Base-by-base conservation (phyloP, 2,329 filamentous ascomycete genomes). In the Dothistroma pini region DNA sequence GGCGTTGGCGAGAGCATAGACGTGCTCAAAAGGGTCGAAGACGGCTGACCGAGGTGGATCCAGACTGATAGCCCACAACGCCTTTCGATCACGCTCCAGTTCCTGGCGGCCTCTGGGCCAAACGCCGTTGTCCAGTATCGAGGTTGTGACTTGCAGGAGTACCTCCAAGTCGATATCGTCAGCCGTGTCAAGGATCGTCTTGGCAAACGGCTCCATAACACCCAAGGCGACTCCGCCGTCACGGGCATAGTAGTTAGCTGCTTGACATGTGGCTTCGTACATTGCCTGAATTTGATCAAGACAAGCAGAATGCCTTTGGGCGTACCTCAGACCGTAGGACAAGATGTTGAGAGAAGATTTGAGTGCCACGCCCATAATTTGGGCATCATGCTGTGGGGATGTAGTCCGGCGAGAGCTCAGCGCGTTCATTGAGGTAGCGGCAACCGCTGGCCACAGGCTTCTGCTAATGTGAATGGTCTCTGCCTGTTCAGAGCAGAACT, bases 261-360 rank as follows among this genome's bases (percentile, higher is more conserved):
- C 83, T 9, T 80, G 75, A 2, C 83, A 73, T 38, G 59, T 63
- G 65, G 35, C 63, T 54, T 62, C 62, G 61, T 52, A 70, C n/a
- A 64, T 75, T 72, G n/a, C 60, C 59, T 34, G 72, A 76, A 32
- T 29, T 10, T 57, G 59, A 7, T 57, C 41, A 31, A 63, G 29
- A 51, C 56, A 61, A 29, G 41, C 44, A 1, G 58, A 31, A 25
- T 51, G 53, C 4, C 29, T 55, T 38, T 59, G 25, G 10, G 54
- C 41, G n/a, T 59, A 53, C 11, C 75, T 74, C 53, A 89, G 72
- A 19, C 89, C 86, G 66, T 81, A 77, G 68, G 87, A 82, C 2
- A 96, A 79, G 35, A 96, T 83, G 19, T 83, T 86, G 16, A 87
- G 81, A 25, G 89, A 77, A 56, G 89, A 85, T 9, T 89, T 86